Base-by-base conservation (phyloP, 2,329 filamentous ascomycete species). In the Curvularia lunata region DNA sequence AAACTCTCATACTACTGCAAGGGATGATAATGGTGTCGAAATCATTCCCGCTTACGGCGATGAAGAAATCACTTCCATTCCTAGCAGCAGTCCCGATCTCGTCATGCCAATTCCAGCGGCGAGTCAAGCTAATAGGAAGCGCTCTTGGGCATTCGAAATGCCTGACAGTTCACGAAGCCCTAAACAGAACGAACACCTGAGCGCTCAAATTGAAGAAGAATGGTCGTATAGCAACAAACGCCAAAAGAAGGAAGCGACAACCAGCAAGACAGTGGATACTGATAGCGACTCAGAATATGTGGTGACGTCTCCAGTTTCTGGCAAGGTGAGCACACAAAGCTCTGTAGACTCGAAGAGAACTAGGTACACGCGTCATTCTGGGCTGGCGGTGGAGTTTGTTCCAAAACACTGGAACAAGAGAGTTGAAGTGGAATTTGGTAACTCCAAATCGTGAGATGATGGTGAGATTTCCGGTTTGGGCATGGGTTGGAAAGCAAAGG, bases 351-450 rank as follows among this genome's bases (percentile, higher is more conserved):
- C 40, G 13, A 41, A 28, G 3, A 50, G 27, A 8, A 48, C 34
- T 3, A 52, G 63, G 1, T 54, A 46, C 16, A 69, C 62, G 1
- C 62, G 68, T 1, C 65, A 68, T 47, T 66, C 62, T 1, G 63
- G 66, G 1, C 21, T 63, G 10, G 18, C 37, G 1, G 54, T 63
- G 0, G 58, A 64, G 10, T 68, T 62, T 23, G 38, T 43, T 4
- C 68, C 66, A 1, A 56, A 46, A 16, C 23, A 46, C 1, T 68
- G 66, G 66, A 53, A 60, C 25, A 67, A 52, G 42, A 61, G 13
- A 12, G 58, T 56, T 0, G 53, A 55, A 9, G 23, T 10, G 1
- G 48, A 52, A 3, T 16, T 1, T 1, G n/a, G 25, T 1, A 28
- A 23, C 2, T 9, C 4, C n/a, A 2, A 18, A 10, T 27, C 0